Evolutionary conservation across 2,329 filamentous ascomycete genomes (phyloP), one percentile per base, ranked within the genome.

Genomic region (Trichophyton simii): DNA sequence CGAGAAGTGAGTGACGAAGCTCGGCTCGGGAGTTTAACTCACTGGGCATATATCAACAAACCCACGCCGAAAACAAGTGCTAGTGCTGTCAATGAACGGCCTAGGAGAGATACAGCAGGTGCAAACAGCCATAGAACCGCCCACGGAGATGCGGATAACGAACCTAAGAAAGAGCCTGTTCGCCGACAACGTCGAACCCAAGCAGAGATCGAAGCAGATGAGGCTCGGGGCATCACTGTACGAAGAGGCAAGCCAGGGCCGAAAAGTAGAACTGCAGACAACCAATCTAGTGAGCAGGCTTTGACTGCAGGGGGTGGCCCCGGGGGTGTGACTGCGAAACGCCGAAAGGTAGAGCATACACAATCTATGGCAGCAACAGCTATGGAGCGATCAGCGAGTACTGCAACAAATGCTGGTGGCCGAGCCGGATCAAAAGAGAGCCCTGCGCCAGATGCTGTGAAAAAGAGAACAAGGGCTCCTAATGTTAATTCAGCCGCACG

Each of bases 21-120:
- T 60, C 89, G 95, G 74, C 87, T 91, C 77, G 94, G 95, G 59
- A 97, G 91, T 75, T 82, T 85, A 63, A 89, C 85, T 59, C 94
- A 99, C 73, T 99, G 94, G 94, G 94, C 92, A 57, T 97, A 97
- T 72, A 88, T 89, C 20, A 90, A 89, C 70, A 87, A 92, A 66
- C 82, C 84, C 60, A 73, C 78, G 61, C 80, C 81, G 65, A 85
- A 84, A 68, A 75, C 75, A 11, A 69, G 77, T 60, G 75, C 75
- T 2, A 78, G 81, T n/a, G 78, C 83, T 25, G 81, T 85, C 52
- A 84, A 85, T 36, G 89, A 95, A 71, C 82, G 87, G 28, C 86
- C 87, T 57, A 82, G 90, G 63, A 84, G 89, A 65, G 91, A 96
- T 70, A 88, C 87, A 22, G 88, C 87, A 9, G 83, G 87, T 22